Base-by-base conservation (phyloP, 805 yeast species). In the Candida schatavii region DNA sequence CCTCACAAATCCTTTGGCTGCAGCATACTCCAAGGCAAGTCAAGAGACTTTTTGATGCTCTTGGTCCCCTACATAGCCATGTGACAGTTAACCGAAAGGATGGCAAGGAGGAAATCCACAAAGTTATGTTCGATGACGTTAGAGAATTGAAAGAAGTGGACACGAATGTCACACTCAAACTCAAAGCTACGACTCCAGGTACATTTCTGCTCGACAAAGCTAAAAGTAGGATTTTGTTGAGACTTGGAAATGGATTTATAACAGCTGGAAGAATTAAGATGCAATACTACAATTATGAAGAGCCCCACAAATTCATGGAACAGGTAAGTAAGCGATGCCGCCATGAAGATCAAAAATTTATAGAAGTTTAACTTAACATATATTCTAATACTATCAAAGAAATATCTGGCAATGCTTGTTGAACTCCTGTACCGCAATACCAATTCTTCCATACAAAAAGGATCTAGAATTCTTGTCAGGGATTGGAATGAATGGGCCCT, bases 401-500 rank as follows among this genome's bases (percentile, higher is more conserved):
- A 54, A 51, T 13, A 80, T 81, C 53, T 79, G 83, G 50, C 85
- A 81, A 41, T 69, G 75, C 62, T 81, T 81, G 55, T 90, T 91
- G 65, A 74, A 89, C 53, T 83, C 87, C 18, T 73, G 77, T 14
- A 88, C 98, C 1, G 97, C 97, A 45, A 83, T 64, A 3, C 82
- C 84, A 51, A 93, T 85, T 55, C 77, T 77, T 47, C 70, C 75
- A 69, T 88, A 89, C 42, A 91, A 62, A 56, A 78, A 81, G 45
- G 70, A 70, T 47, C 90, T 72, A 44, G 83, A 81, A 7, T 74
- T 64, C 17, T 70, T 67, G 41, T 87, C 93, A 0, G 86, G 80
- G 32, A 91, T 72, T 2, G 97, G 96, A 36, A 91, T 79, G 57
- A 91, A 91, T 4, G 74, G 74, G 1, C 74, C 75, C 15, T 54